Base-by-base conservation (phyloP, 2,329 filamentous ascomycete species). In the Aspergillus nomiae region DNA sequence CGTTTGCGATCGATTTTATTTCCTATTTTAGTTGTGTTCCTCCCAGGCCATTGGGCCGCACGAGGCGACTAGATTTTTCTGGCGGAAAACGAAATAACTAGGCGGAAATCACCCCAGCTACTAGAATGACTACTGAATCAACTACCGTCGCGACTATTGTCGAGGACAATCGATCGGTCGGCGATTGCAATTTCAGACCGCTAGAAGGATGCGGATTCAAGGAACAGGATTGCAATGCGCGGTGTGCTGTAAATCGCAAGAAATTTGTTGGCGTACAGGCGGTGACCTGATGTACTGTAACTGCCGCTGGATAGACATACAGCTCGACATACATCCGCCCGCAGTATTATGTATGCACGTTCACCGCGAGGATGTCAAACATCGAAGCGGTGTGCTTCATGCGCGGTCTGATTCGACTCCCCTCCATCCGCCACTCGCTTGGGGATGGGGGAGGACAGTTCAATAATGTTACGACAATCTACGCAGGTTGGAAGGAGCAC, bases 321-420 rank as follows among this genome's bases (percentile, higher is more conserved):
- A 62, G 57, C 43, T 62, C 56, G 61, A 63, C 58, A 59, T 51
- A 53, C 63, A 58, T 61, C 61, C 55, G 46, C 53, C 61, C 48
- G 55, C 61, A 48, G 60, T 62, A 56, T 38, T 10, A 14, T 56
- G 56, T 50, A 62, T 65, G 63, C 51, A 55, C 34, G 51, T 38
- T 21, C 51, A 26, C 51, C 10, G 32, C 51, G 56, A 59, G 55
- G 63, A 63, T 60, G 50, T 59, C 63, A 65, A 61, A 65, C 63
- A 59, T 26, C 21, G 36, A 24, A 55, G 36, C 58, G 56, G 56
- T 63, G 63, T 62, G 61, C 59, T 65, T 55, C 61, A 53, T 32
- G 8, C 48, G 10, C 26, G 10, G 5, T 32, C 10, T 55, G 41
- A 59, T 61, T 56, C 26, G 62, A 41, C 38, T 41, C 38, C 43